These are phyloP conservation scores for Thalia dealbata DNA, from an alignment of 176 grass and related monocot species.

Conservation along the genomic window DNA sequence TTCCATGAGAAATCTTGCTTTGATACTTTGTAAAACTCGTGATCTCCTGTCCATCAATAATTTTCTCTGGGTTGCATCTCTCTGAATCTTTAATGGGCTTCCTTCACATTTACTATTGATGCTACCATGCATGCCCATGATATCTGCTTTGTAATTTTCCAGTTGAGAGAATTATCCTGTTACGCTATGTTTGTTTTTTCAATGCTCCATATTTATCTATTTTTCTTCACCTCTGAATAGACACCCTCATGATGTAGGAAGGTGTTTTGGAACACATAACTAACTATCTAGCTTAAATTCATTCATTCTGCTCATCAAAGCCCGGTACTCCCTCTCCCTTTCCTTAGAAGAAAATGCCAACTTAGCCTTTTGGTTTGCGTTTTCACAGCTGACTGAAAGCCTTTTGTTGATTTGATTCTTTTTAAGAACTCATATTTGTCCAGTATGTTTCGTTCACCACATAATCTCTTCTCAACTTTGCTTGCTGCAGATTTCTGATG, in stretches of 20 bases:
- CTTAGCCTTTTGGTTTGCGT: background rate
- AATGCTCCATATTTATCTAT: background rate
- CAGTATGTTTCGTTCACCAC: background rate
- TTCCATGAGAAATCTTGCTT: too few species aligned
- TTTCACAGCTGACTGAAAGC: too few species aligned
- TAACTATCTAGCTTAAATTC: background rate
- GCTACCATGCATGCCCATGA: background rate
- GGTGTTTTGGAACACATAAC: background rate
- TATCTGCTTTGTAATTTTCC: background rate
- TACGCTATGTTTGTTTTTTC: background rate
- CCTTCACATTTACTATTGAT: background rate
- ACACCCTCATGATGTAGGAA: background rate
- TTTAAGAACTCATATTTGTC: background rate
- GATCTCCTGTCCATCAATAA: background rate
- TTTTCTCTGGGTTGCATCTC: background rate
- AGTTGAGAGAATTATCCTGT: background rate
- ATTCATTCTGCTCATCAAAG: too few species aligned
- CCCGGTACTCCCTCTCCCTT: too few species aligned
- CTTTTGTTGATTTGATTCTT: background rate
- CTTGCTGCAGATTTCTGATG: conserved; percentile 74
- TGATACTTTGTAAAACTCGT: too few species aligned
- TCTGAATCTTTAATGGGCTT: too few species aligned
- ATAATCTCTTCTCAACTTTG: conserved; percentile 11
- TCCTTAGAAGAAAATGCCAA: too few species aligned
- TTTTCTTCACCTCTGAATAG: background rate